A percentile compares a stretch with the other conserved stretches of the same genome.
These are phyloP conservation scores for Oryza australiensis DNA, from an alignment of 176 grass and related monocot species.

Conservation along the genomic window DNA sequence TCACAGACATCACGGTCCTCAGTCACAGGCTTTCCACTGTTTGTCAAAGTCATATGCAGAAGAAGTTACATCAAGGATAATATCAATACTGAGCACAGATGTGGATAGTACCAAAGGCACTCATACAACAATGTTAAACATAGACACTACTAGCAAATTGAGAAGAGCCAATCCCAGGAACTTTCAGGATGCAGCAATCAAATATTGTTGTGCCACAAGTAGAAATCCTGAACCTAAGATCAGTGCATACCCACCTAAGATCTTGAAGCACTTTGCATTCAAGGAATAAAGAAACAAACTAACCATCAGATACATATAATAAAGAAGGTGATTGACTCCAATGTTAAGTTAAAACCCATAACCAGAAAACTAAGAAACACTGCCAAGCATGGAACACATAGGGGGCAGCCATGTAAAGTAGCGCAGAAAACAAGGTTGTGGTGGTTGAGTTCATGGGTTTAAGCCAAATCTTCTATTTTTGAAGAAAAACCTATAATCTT, in stretches of 20 bases:
- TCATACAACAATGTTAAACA: slow-evolving; percentile 20
- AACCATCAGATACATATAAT: neutral
- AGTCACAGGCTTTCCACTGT: slow-evolving; percentile 4
- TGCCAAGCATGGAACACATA: neutral
- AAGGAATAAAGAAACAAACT: neutral
- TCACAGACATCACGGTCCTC: too few relatives aligned
- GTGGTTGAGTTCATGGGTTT: too few relatives aligned
- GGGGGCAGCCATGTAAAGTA: neutral
- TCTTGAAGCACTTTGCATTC: neutral
- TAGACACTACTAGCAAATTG: neutral
- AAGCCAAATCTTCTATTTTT: too few relatives aligned
- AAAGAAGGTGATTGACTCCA: neutral
- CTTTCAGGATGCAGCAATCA: neutral
- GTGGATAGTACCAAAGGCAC: slow-evolving; percentile 19
- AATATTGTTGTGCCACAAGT: slow-evolving; percentile 7
- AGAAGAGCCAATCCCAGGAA: neutral
- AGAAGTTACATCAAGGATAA: slow-evolving; percentile 19
- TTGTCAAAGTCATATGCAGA: slow-evolving; percentile 20
- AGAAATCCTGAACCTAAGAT: neutral
- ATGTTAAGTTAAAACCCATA: neutral
- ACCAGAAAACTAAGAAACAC: neutral
- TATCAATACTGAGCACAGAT: neutral
- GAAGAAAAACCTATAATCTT: too few relatives aligned
- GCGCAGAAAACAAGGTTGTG: neutral
- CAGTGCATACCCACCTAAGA: neutral